A percentile compares a stretch with the other conserved stretches of the same genome.
These are phyloP conservation scores for Pleoardoris graminearum DNA, from an alignment of 2,329 filamentous ascomycete genomes.

Conservation along the genomic window DNA sequence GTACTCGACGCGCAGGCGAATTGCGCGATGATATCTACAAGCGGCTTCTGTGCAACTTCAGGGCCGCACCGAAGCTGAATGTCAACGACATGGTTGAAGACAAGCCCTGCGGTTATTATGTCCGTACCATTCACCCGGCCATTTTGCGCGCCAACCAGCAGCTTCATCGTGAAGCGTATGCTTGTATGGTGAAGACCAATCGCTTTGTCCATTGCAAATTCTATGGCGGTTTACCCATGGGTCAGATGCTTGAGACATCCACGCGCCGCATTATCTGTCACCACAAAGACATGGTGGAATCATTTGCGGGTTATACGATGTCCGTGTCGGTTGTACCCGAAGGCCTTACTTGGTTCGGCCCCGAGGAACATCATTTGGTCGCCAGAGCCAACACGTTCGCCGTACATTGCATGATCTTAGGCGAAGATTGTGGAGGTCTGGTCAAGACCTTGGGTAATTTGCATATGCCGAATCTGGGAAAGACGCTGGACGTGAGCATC, in stretches of 20 bases:
- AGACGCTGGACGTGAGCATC: neutral
- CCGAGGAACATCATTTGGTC: neutral
- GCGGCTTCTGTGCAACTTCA: neutral
- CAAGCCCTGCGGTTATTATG: neutral
- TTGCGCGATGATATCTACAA: neutral
- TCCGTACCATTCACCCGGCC: neutral
- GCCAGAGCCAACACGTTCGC: neutral
- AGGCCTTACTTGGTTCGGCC: neutral
- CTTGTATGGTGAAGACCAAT: neutral
- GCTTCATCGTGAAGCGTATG: neutral
- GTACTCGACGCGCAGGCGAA: neutral
- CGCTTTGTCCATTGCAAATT: slow-evolving; percentile 1
- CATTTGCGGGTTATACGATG: neutral
- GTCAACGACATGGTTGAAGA: neutral
- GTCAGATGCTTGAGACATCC: neutral
- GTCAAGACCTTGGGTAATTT: neutral
- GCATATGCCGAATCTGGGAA: neutral
- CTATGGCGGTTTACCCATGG: neutral
- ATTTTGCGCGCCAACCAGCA: neutral
- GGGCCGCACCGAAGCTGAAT: neutral
- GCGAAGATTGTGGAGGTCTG: neutral
- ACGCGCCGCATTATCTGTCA: neutral
- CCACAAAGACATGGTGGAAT: neutral
- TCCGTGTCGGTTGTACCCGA: neutral
- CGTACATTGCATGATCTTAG: neutral